A percentile compares a stretch with the other conserved stretches of the same genome.
Evolutionary conservation across 768 basidiomycete species (phyloP).

Genomic region (Tulasnella sp.): DNA sequence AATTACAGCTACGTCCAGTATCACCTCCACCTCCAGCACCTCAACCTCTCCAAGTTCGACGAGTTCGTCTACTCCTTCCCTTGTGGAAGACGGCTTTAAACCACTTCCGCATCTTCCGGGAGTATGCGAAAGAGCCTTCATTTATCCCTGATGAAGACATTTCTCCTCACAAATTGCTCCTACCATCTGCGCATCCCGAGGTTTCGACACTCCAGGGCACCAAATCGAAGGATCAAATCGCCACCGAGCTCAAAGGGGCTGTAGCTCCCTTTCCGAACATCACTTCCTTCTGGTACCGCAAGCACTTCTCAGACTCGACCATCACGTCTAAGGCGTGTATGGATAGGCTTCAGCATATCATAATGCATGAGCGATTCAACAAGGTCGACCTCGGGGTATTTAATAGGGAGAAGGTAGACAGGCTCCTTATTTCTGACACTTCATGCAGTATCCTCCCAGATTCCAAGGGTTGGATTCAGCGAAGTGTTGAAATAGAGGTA

Average conservation of each 20-base stretch:
- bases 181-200: background rate
- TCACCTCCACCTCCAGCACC: no score
- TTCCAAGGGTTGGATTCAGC: slow-evolving; percentile 1
- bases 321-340: background rate
- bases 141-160: background rate
- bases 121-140: background rate
- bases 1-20: no score
- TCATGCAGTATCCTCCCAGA: background rate
- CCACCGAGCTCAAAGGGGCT: background rate
- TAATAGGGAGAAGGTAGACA: no score
- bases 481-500: background rate
- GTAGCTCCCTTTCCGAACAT: slow-evolving; percentile 3
- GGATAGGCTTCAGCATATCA: background rate
- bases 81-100: slow-evolving; percentile 2
- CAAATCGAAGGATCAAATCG: no score
- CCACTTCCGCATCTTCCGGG: background rate
- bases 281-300: background rate
- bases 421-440: background rate
- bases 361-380: background rate
- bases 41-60: no score
- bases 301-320: background rate
- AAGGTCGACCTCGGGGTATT: no score
- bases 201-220: background rate
- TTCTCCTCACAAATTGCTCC: background rate
- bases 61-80: no score